phyloP scores from a whole-genome alignment of 768 basidiomycete genomes.

The Rhodosporidiobolus sp. region DNA sequence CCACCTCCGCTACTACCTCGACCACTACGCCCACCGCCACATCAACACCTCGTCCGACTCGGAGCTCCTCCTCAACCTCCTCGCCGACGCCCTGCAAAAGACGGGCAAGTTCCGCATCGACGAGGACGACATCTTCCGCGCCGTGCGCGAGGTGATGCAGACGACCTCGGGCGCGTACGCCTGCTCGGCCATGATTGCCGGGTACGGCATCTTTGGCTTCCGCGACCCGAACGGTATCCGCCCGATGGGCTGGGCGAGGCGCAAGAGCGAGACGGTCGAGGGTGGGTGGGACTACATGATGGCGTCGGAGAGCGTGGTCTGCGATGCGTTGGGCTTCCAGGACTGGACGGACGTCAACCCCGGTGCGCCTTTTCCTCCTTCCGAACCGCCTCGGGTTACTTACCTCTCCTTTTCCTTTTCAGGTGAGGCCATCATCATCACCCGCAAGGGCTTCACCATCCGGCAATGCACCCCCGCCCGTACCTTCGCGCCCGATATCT shows the following conservation, averaged over 20 bases:
- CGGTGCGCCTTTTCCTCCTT: constrained; percentile 54
- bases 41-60: constrained; percentile 99
- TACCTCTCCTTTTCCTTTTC: background rate
- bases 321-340: constrained; percentile 83
- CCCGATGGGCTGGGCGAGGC: constrained; percentile 78
- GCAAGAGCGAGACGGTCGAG: constrained; percentile 52
- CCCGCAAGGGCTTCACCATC: constrained; percentile 67
- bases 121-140: constrained; percentile 97
- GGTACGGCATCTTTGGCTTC: constrained; percentile 97
- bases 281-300: constrained; percentile 81
- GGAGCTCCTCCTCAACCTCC: constrained; percentile 92
- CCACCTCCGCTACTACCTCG: constrained; percentile 84
- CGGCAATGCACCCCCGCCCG: constrained; percentile 67
- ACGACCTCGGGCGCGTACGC: constrained; percentile 92
- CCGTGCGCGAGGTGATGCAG: constrained; percentile 81
- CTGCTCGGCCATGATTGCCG: constrained; percentile 97
- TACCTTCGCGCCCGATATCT: constrained; percentile 93
- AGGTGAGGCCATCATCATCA: constrained; percentile 97
- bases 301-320: constrained; percentile 92
- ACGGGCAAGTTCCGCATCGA: constrained; percentile 98
- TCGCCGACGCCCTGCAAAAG: constrained; percentile 94
- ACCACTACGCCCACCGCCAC: constrained; percentile 92
- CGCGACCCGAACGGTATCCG: constrained; percentile 97
- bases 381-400: constrained; percentile 6
- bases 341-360: constrained; percentile 93